Base-by-base conservation (phyloP, 2,329 filamentous ascomycete genomes). In the Clonostachys solani region DNA sequence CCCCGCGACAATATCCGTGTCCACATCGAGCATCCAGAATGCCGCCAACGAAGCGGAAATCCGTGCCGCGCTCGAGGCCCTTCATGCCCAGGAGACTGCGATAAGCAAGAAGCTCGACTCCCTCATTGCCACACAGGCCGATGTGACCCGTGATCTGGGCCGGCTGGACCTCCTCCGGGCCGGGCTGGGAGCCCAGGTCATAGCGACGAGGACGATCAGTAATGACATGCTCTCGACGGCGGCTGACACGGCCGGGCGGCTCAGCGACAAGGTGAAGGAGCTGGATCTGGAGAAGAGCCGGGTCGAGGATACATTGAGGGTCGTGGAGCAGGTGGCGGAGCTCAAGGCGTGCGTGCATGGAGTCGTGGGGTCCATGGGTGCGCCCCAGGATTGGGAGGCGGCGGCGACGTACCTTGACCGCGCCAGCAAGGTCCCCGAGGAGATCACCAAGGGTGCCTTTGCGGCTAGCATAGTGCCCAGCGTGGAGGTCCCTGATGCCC, bases 371-470 rank as follows among this genome's bases (percentile, higher is more conserved):
- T 95, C 89, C 50, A 99, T 99, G 94, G 94, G 92, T 34, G 92
- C 92, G 5, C 90, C 94, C 40, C 94, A 99, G 67, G 94, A 99
- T 71, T 99, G 94, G 94, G 94, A 99, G 67, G 94, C 90, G 4
- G 94, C 94, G 5, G 94, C 94, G 3, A 87, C 81, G 42, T 97
- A 97, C 65, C 78, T 99, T 49, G 83, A 87, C 52, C 82, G 92
- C 41, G 92, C 94, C 7, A 84, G 84, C 50, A 84, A 87, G 55
- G 84, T 99, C 12, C 92, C 92, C 0, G 78, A 84, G 44, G 77
- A 86, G 2, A 92, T 99, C 44, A 77, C 92, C 44, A 80, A 87
- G 54, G 90, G 94, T 23, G 80, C 83, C 15, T 99, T 99, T 62
- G 92, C 94, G 1, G 87, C 92, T 35, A 83, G 90, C 53, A 92